These are phyloP conservation scores for Erysimum cheiri DNA, from an alignment of 441 rosid species.

Conservation along the genomic window DNA sequence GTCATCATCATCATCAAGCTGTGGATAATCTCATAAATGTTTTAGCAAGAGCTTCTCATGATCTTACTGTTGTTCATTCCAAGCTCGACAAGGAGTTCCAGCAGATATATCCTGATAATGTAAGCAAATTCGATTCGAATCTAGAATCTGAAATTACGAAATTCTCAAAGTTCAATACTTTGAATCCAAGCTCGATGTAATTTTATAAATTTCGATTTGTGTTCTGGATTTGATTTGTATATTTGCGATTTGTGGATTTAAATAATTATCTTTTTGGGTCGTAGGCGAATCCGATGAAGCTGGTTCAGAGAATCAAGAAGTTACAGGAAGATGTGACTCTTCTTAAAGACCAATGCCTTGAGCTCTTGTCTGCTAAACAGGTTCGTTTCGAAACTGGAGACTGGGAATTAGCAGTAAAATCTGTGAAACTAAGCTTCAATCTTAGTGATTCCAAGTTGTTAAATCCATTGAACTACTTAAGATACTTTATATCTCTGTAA, in stretches of 20 bases:
- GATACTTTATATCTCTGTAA: neutral
- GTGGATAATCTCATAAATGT: conserved; percentile 61
- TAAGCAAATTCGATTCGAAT: conserved; percentile 19
- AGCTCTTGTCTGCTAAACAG: conserved; percentile 89
- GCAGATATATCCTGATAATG: conserved; percentile 70
- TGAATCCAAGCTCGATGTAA: too few relatives aligned
- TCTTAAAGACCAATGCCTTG: conserved; percentile 77
- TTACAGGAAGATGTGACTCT: conserved; percentile 63
- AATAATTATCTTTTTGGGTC: neutral
- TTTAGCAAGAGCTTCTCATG: conserved; percentile 65
- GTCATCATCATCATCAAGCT: conserved; percentile 57
- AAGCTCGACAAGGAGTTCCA: conserved; percentile 80
- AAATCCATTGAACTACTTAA: neutral
- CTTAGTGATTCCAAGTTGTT: neutral
- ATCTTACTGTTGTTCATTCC: conserved; percentile 64
- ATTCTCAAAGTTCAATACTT: too few relatives aligned
- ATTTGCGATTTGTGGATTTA: neutral
- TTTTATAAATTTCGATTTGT: too few relatives aligned
- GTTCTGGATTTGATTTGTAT: too few relatives aligned
- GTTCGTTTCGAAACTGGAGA: conserved; percentile 40
- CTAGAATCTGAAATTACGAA: neutral
- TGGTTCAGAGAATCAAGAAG: conserved; percentile 75
- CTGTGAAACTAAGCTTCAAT: neutral
- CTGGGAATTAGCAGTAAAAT: neutral
- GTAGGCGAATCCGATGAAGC: conserved; percentile 86